These are phyloP conservation scores for Suillus spraguei DNA, from an alignment of 768 basidiomycete species.

Conservation along the genomic window DNA sequence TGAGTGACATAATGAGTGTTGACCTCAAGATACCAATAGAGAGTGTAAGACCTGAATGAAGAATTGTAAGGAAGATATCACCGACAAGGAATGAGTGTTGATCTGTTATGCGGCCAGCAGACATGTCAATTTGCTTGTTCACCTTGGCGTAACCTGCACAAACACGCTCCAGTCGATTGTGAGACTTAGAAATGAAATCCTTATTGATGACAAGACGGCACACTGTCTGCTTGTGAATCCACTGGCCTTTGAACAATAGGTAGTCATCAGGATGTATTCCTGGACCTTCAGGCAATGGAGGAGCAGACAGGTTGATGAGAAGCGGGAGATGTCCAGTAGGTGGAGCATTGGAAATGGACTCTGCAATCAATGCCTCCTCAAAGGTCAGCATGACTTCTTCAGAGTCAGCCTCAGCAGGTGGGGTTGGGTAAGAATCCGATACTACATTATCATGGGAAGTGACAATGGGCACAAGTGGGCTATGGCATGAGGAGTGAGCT, in stretches of 20 bases:
- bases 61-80: background rate
- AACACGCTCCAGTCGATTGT: background rate
- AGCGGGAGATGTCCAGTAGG: background rate
- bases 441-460: background rate
- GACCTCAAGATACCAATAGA: background rate
- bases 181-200: background rate
- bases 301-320: background rate
- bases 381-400: background rate
- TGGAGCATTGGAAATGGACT: background rate
- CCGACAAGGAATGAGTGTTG: background rate
- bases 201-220: constrained; percentile 7
- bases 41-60: background rate
- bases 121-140: background rate
- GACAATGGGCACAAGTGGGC: background rate
- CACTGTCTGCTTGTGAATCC: constrained; percentile 8
- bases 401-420: background rate
- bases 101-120: background rate
- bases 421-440: background rate
- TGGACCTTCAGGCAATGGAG: background rate
- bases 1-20: background rate
- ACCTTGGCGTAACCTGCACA: background rate
- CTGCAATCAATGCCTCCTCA: background rate
- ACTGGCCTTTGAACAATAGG: constrained; percentile 5
- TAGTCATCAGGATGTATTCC: constrained; percentile 5
- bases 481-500: background rate